Conservation (phyloP, 148 eudicot genomes). For the Beta vulgaris region DNA sequence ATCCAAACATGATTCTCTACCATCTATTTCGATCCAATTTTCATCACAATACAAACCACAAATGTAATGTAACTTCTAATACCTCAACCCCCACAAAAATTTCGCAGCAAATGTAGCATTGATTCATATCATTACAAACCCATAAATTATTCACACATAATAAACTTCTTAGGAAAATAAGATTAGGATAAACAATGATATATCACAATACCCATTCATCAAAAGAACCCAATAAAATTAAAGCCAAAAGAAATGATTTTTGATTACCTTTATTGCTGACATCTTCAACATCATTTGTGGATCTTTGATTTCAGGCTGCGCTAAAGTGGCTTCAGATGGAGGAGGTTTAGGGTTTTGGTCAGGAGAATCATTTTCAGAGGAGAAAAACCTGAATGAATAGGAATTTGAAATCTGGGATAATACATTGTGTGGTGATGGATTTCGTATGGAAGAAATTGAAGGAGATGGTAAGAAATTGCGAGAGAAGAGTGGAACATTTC, state of each 20-base stretch:
- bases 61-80: too few species aligned
- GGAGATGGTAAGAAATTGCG: conserved; percentile 27
- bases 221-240: neutral
- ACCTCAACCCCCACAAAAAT: neutral
- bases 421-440: neutral
- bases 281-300: conserved; percentile 36
- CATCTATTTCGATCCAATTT: neutral
- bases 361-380: conserved; percentile 40
- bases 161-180: too few species aligned
- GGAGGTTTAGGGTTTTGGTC: conserved; percentile 32
- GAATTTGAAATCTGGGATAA: conserved; percentile 16
- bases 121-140: neutral
- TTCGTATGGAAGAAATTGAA: conserved; percentile 20
- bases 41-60: too few species aligned
- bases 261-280: conserved; percentile 51
- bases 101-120: too few species aligned
- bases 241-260: neutral
- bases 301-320: conserved; percentile 23
- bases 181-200: too few species aligned
- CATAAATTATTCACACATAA: neutral
- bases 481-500: conserved; percentile 29
- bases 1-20: neutral
- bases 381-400: conserved; percentile 35
- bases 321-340: conserved; percentile 26
- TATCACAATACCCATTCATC: neutral